These are phyloP conservation scores for Thermothelomyces thermophilus DNA, from an alignment of 2,329 filamentous ascomycete genomes.

Conservation along the genomic window DNA sequence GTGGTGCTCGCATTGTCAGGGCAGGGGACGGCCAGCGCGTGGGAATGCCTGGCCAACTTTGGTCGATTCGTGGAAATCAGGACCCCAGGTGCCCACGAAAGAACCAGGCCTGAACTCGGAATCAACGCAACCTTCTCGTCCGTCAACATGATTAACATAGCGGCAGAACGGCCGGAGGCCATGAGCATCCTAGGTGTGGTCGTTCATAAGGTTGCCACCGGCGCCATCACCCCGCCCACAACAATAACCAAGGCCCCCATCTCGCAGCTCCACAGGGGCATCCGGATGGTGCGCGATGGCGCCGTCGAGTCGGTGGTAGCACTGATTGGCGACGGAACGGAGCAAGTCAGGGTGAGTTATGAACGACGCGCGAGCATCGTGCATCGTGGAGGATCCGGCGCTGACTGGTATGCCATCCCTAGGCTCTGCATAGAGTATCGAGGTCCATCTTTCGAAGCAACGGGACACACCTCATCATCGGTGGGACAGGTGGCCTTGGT, in stretches of 20 bases:
- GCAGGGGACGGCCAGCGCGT: conserved; percentile 11
- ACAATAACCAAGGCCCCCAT: conserved; percentile 11
- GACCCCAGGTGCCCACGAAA: conserved; percentile 9
- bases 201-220: conserved; percentile 14
- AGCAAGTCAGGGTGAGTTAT: conserved; percentile 21
- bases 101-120: conserved; percentile 15
- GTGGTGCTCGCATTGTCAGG: conserved; percentile 19
- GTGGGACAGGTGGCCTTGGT: conserved; percentile 25
- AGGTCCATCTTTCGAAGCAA: conserved; percentile 15
- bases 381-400: not conserved
- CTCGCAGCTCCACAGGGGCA: conserved; percentile 13
- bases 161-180: conserved; percentile 10
- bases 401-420: not conserved
- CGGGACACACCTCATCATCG: conserved; percentile 24
- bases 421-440: conserved; percentile 19
- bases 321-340: conserved; percentile 1
- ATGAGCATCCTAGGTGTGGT: conserved; percentile 17
- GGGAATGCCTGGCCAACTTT: conserved; percentile 23
- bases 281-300: conserved; percentile 17
- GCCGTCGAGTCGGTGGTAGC: conserved; percentile 18
- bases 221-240: conserved; percentile 5
- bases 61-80: conserved; percentile 23
- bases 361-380: not conserved
- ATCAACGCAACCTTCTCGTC: conserved; percentile 21
- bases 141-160: conserved; percentile 19